These are phyloP conservation scores for Xerocomellus chrysenteron DNA, from an alignment of 768 basidiomycete species.

Conservation along the genomic window DNA sequence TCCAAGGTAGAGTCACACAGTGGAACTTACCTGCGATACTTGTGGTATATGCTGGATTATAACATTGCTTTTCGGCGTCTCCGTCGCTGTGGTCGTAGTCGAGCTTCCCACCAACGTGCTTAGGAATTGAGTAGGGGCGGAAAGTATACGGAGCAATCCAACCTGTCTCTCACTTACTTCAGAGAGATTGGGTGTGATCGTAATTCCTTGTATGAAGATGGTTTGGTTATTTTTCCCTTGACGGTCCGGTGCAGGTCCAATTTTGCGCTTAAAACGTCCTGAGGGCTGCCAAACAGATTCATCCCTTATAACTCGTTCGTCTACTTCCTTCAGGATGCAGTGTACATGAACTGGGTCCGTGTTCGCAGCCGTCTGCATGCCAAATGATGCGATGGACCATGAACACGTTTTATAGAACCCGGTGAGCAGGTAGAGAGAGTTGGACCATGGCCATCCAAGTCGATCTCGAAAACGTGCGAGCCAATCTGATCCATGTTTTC, in stretches of 20 bases:
- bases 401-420: not conserved
- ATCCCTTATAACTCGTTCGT: not conserved
- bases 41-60: not conserved
- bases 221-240: not conserved
- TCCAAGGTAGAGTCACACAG: not conserved
- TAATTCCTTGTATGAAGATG: not conserved
- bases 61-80: not conserved
- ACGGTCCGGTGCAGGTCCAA: not conserved
- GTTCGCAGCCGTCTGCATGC: not conserved
- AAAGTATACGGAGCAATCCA: not conserved
- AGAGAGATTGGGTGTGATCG: not conserved
- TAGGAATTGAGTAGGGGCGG: not conserved
- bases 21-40: not conserved
- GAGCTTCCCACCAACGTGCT: not conserved
- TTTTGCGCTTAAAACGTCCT: not conserved
- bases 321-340: not conserved
- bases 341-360: not conserved
- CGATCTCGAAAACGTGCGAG: not conserved
- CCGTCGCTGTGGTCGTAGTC: not conserved
- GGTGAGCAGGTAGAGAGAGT: not conserved
- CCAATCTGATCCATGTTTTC: not conserved
- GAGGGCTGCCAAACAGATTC: not conserved
- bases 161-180: not conserved
- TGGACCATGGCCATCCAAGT: not conserved
- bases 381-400: not conserved